Evolutionary conservation across 805 yeast species (phyloP).

Genomic region (Cyberlindnera bimundalis): DNA sequence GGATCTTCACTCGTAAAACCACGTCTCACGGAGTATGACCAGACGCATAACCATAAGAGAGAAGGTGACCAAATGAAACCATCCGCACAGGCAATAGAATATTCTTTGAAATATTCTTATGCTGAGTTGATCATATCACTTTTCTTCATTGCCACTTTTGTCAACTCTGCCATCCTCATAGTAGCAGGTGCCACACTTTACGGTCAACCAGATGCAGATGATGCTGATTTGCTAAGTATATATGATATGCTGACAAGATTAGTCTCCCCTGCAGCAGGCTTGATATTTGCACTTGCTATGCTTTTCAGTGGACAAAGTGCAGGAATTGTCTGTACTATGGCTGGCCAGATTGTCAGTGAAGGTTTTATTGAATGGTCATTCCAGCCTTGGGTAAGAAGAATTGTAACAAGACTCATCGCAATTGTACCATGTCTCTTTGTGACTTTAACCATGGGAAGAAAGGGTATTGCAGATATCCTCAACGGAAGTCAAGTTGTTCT

Average conservation of each 20-base stretch:
- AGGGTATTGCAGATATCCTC: conserved; percentile 70
- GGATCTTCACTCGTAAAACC: conserved; percentile 90
- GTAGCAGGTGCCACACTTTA: conserved; percentile 87
- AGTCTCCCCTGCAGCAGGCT: conserved; percentile 81
- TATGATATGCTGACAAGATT: conserved; percentile 66
- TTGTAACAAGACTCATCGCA: conserved; percentile 79
- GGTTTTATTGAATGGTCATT: conserved; percentile 81
- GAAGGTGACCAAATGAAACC: conserved; percentile 50
- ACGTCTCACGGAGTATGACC: conserved; percentile 71
- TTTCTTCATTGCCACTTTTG: conserved; percentile 87
- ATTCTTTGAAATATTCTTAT: conserved; percentile 75
- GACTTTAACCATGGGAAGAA: conserved; percentile 70
- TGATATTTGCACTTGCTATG: conserved; percentile 84
- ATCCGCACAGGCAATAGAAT: conserved; percentile 73
- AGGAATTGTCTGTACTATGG: conserved; percentile 89
- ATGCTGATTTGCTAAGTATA: conserved; percentile 80
- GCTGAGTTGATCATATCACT: conserved; percentile 80
- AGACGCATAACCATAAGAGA: conserved; percentile 45
- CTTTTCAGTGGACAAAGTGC: conserved; percentile 93
- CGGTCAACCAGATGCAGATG: conserved; percentile 60
- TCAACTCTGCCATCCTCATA: conserved; percentile 82
- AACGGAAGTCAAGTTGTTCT: conserved; percentile 83
- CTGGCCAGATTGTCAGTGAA: conserved; percentile 92
- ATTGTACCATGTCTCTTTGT: conserved; percentile 81
- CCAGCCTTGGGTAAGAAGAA: conserved; percentile 76